Conservation (phyloP, 208 protist species). For the Leishmania arabica region DNA sequence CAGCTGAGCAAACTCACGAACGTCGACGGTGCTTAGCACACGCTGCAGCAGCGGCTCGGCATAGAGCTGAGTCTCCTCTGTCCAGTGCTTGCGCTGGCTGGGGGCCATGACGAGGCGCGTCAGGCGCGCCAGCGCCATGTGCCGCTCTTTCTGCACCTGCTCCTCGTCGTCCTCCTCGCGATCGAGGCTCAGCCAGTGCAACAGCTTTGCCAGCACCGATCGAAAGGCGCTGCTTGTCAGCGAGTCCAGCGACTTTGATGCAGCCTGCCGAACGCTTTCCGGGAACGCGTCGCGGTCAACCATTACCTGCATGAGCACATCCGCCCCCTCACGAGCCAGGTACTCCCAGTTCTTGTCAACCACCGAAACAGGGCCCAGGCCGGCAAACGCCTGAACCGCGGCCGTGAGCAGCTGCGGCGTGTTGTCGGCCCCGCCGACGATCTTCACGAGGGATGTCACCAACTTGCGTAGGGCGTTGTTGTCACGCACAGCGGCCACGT, state of each 20-base stretch:
- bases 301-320: conserved; percentile 90
- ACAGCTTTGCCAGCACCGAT: conserved; percentile 79
- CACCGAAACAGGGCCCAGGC: conserved; percentile 77
- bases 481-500: conserved; percentile 67
- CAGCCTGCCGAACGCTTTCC: conserved; percentile 63
- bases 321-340: conserved; percentile 81
- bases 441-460: conserved; percentile 78
- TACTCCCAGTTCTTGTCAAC: conserved; percentile 84
- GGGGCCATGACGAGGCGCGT: conserved; percentile 42
- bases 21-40: conserved; percentile 70
- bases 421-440: conserved; percentile 75
- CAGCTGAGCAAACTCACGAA: conserved; percentile 77
- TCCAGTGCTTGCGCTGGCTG: conserved; percentile 61
- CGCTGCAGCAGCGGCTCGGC: conserved; percentile 64
- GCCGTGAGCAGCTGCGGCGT: conserved; percentile 77
- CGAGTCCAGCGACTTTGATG: conserved; percentile 68
- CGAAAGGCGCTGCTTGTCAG: conserved; percentile 75
- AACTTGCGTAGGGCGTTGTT: conserved; percentile 75
- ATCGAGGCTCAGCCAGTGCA: conserved; percentile 88
- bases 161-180: conserved; percentile 82
- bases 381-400: conserved; percentile 75
- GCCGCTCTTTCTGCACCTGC: conserved; percentile 81
- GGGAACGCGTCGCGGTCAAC: conserved; percentile 81
- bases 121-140: conserved; percentile 65
- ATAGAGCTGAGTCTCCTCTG: conserved; percentile 74